Conservation (phyloP, 2,329 filamentous ascomycete species). For the Microdochium bolleyi region DNA sequence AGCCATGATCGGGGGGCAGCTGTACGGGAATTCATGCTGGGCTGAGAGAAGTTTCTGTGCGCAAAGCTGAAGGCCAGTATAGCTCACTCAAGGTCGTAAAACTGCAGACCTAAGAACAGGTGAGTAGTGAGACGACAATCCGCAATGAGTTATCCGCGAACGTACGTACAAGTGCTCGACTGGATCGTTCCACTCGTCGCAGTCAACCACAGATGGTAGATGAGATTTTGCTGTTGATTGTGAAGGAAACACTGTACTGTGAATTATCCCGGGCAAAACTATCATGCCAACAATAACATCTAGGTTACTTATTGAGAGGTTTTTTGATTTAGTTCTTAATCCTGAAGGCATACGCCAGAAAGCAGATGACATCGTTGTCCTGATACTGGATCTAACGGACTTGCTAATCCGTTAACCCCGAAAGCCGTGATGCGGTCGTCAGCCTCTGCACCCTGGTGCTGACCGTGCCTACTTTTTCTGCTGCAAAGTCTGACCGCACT, state of each 20-base stretch:
- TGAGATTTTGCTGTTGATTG: background rate
- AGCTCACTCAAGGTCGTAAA: too few relatives aligned
- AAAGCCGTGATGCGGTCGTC: background rate
- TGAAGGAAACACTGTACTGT: background rate
- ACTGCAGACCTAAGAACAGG: too few relatives aligned
- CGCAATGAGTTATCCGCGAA: too few relatives aligned
- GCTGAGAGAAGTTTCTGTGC: background rate
- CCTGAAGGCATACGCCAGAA: too few relatives aligned
- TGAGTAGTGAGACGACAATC: too few relatives aligned
- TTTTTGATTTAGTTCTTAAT: background rate
- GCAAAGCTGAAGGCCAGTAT: too few relatives aligned
- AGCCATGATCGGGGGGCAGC: slow-evolving; percentile 23
- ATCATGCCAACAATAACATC: background rate
- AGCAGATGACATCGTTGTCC: background rate
- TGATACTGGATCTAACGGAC: background rate
- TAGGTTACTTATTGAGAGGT: background rate
- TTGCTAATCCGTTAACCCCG: background rate
- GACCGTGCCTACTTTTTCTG: background rate
- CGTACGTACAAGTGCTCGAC: background rate
- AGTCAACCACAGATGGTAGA: background rate
- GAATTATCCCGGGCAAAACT: background rate
- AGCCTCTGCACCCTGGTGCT: background rate
- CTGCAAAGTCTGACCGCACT: background rate
- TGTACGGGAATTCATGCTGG: background rate
- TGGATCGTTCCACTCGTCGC: background rate